These are phyloP conservation scores for Syncephalis fuscata DNA, from an alignment of 371 early-diverging fungal genomes.

Conservation along the genomic window DNA sequence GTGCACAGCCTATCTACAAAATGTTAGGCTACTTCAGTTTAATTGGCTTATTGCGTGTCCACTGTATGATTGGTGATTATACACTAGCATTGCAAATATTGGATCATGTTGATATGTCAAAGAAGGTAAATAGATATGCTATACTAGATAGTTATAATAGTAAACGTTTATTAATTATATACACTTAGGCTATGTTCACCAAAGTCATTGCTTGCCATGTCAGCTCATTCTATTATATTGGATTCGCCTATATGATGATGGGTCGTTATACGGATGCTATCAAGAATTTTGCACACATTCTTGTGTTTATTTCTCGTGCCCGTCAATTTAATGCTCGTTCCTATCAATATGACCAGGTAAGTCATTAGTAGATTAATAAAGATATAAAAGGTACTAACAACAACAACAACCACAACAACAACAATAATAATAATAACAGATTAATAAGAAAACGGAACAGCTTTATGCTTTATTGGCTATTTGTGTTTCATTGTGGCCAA, in stretches of 20 bases:
- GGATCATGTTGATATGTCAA: conserved; percentile 86
- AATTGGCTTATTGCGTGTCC: conserved; percentile 82
- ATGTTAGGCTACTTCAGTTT: conserved; percentile 95
- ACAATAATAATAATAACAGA: conserved; percentile 12
- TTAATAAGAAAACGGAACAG: conserved; percentile 80
- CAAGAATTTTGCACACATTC: conserved; percentile 77
- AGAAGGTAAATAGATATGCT: too few relatives aligned
- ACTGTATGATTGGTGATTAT: conserved; percentile 89
- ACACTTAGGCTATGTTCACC: conserved; percentile 63
- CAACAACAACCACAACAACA: too few relatives aligned
- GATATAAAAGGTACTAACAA: too few relatives aligned
- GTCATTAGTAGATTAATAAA: too few relatives aligned
- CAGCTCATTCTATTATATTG: conserved; percentile 90
- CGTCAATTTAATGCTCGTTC: conserved; percentile 23
- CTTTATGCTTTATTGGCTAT: conserved; percentile 89
- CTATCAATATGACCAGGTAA: conserved; percentile 78
- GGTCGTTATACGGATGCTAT: conserved; percentile 90
- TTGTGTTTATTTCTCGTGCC: conserved; percentile 64
- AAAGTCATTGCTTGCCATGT: conserved; percentile 92
- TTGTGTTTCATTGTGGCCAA: conserved; percentile 83
- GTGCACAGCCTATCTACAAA: conserved; percentile 68
- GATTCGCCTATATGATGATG: conserved; percentile 96
- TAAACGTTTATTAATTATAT: neutral
- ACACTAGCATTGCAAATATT: conserved; percentile 84
- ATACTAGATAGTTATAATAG: too few relatives aligned